Evolutionary conservation across 2,329 filamentous ascomycete genomes (phyloP).

Genomic region (Cryphonectria carpinicola): DNA sequence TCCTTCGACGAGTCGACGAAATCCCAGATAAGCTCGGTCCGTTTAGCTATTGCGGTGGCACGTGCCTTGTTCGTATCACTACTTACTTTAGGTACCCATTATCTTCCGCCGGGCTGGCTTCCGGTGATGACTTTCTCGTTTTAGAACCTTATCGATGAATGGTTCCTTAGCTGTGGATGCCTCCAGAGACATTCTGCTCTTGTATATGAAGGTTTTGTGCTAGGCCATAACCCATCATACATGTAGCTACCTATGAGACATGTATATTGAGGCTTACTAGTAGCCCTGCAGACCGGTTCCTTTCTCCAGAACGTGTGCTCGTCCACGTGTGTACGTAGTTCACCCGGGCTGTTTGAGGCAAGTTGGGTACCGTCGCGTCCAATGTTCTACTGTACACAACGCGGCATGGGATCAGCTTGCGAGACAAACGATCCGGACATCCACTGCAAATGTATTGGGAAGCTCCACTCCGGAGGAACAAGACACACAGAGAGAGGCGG

Average conservation of each 20-base stretch:
- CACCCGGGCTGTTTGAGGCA: background rate
- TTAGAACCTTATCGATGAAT: background rate
- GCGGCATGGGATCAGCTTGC: background rate
- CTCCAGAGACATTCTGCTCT: background rate
- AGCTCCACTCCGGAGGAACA: background rate
- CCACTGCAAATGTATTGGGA: background rate
- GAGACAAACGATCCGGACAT: background rate
- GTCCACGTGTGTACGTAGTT: conserved; percentile 2
- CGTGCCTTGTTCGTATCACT: background rate
- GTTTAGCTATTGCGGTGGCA: background rate
- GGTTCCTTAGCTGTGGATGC: background rate
- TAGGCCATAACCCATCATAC: background rate
- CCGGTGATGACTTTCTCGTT: background rate
- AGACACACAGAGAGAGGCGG: background rate
- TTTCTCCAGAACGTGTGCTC: background rate
- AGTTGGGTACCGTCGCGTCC: background rate
- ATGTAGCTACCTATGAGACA: background rate
- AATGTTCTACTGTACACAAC: background rate
- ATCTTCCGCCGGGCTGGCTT: background rate
- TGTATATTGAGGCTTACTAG: background rate
- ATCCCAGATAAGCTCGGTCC: background rate
- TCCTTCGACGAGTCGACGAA: background rate
- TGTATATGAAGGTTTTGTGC: background rate
- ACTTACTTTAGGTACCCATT: background rate
- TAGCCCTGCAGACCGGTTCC: background rate